phyloP scores from a whole-genome alignment of 1,139 yeast genomes.

The Petasospora rhodanensis region DNA sequence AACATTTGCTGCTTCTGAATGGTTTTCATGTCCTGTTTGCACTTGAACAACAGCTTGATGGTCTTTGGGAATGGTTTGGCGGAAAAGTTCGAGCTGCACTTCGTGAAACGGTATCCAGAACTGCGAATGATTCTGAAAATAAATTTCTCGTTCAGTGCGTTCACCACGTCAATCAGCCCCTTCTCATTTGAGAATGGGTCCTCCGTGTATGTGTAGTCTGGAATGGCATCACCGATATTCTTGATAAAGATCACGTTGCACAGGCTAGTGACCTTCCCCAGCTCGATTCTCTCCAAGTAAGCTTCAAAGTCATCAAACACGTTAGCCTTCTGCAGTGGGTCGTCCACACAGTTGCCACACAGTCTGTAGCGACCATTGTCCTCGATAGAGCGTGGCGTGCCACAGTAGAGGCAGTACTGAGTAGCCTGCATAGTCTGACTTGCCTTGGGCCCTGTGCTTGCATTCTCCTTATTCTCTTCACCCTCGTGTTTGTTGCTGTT shows the following conservation, averaged over 20 bases:
- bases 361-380: conserved; percentile 25
- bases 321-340: conserved; percentile 21
- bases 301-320: conserved; percentile 20
- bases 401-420: conserved; percentile 22
- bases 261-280: conserved; percentile 14
- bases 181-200: conserved; percentile 5
- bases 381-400: conserved; percentile 18
- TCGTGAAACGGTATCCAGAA: conserved; percentile 24
- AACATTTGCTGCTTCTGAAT: conserved; percentile 15
- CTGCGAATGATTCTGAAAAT: conserved; percentile 17
- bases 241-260: conserved; percentile 20
- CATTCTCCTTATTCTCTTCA: neutral
- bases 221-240: conserved; percentile 16
- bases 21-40: conserved; percentile 24
- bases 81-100: conserved; percentile 19
- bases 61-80: conserved; percentile 21
- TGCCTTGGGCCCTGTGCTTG: no score
- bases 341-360: conserved; percentile 23
- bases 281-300: conserved; percentile 16
- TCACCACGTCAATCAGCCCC: conserved; percentile 15
- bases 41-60: conserved; percentile 22
- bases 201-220: no score
- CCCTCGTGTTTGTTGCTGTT: conserved; percentile 2
- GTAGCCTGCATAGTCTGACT: conserved; percentile 8
- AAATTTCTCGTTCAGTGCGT: conserved; percentile 13